A percentile compares a stretch with the other conserved stretches of the same genome.
These are phyloP conservation scores for Oligophagozyma castellii DNA, from an alignment of 1,139 yeast genomes.

Conservation along the genomic window DNA sequence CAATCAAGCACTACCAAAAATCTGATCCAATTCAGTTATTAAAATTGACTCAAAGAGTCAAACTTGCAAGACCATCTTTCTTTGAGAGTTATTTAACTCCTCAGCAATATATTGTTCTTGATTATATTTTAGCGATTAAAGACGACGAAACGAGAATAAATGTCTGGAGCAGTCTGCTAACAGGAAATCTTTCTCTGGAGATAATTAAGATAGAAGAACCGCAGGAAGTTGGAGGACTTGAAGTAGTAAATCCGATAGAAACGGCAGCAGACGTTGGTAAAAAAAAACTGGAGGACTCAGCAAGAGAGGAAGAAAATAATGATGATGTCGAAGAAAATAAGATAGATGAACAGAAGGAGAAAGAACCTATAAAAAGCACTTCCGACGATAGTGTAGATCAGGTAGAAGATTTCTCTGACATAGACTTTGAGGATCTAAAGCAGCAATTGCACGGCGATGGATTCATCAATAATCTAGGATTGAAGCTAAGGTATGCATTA, in stretches of 20 bases:
- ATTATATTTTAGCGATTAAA: constrained; percentile 28
- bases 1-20: background rate
- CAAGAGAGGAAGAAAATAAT: constrained; percentile 4
- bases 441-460: constrained; percentile 34
- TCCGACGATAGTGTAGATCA: constrained; percentile 15
- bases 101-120: constrained; percentile 44
- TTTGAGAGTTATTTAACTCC: constrained; percentile 49
- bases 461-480: constrained; percentile 42
- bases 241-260: constrained; percentile 1
- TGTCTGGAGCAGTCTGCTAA: constrained; percentile 41
- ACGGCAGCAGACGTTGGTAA: constrained; percentile 5
- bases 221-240: constrained; percentile 7
- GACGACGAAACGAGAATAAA: constrained; percentile 20
- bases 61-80: constrained; percentile 30
- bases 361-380: constrained; percentile 7
- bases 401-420: constrained; percentile 20
- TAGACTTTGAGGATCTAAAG: constrained; percentile 26
- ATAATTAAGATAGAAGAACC: constrained; percentile 16
- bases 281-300: constrained; percentile 6
- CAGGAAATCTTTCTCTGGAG: constrained; percentile 35
- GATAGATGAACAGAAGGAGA: constrained; percentile 7
- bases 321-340: constrained; percentile 6
- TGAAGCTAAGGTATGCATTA: constrained; percentile 51
- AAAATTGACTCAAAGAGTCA: constrained; percentile 34
- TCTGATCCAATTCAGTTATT: constrained; percentile 19